A percentile compares a stretch with the other conserved stretches of the same genome.
Evolutionary conservation across 352 stramenopile species (phyloP).

Genomic region (Globisporangium ultimum): DNA sequence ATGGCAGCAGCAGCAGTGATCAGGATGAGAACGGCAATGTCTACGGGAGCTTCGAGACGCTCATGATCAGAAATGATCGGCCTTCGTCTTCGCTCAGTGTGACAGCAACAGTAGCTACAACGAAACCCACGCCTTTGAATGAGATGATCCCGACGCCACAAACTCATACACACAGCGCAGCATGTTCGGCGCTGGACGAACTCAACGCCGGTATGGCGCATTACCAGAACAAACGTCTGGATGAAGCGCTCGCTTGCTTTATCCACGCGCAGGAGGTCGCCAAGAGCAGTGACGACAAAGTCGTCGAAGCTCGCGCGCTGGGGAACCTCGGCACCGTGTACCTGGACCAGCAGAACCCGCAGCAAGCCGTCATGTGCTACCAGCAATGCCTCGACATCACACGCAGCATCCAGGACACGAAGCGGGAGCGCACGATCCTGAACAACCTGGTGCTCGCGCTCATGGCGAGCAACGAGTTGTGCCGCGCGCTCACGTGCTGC

Average conservation of each 20-base stretch:
- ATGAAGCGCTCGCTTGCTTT: slow-evolving; percentile 63
- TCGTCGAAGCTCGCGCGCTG: slow-evolving; percentile 71
- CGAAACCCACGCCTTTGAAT: no score
- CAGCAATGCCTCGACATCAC: slow-evolving; percentile 76
- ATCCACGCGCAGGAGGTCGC: slow-evolving; percentile 61
- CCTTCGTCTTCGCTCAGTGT: no score
- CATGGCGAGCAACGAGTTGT: slow-evolving; percentile 58
- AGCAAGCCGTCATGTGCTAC: slow-evolving; percentile 72
- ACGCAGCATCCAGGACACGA: slow-evolving; percentile 62
- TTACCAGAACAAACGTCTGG: slow-evolving; percentile 65
- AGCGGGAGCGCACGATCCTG: slow-evolving; percentile 77
- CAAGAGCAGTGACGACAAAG: slow-evolving; percentile 33
- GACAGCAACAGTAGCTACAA: not conserved
- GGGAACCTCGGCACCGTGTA: slow-evolving; percentile 79
- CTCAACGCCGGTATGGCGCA: slow-evolving; percentile 74
- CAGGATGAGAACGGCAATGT: slow-evolving; percentile 6
- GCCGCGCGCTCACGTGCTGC: slow-evolving; percentile 53
- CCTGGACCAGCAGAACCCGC: slow-evolving; percentile 63
- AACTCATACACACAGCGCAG: slow-evolving; percentile 12
- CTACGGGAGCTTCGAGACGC: slow-evolving; percentile 34
- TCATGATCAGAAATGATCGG: slow-evolving; percentile 6
- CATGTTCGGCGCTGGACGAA: slow-evolving; percentile 50
- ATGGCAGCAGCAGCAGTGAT: not conserved
- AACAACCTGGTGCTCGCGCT: slow-evolving; percentile 82
- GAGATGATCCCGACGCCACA: no score